A percentile compares a stretch with the other conserved stretches of the same genome.
These are phyloP conservation scores for Monilinia vaccinii-corymbosi DNA, from an alignment of 2,329 filamentous ascomycete species.

Conservation along the genomic window DNA sequence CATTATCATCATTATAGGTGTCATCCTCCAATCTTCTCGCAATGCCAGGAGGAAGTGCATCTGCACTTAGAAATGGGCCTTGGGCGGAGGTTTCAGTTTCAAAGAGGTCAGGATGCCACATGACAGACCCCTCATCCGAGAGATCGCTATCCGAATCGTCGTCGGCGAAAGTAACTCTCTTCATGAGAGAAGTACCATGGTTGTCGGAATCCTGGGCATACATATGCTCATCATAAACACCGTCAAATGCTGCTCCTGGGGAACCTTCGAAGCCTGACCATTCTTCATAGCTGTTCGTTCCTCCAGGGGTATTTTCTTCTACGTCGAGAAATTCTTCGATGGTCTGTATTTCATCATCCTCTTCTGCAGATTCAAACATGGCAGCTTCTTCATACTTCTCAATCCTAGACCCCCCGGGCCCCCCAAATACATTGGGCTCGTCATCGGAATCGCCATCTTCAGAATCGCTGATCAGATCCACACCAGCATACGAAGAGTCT, in stretches of 20 bases:
- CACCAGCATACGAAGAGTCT: conserved; percentile 63
- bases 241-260: not conserved
- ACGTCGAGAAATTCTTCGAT: not conserved
- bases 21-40: conserved; percentile 6
- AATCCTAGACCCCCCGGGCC: conserved; percentile 55
- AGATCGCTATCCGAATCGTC: not conserved
- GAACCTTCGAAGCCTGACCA: conserved; percentile 3
- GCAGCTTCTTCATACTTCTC: conserved; percentile 34
- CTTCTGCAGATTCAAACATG: conserved; percentile 47
- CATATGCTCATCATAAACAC: not conserved
- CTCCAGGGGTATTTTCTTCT: not conserved
- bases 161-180: not conserved
- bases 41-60: conserved; percentile 2
- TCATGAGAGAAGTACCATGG: not conserved
- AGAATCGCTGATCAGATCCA: conserved; percentile 71
- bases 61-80: conserved; percentile 2
- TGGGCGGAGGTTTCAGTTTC: not conserved
- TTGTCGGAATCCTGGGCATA: not conserved
- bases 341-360: conserved; percentile 13
- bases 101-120: conserved; percentile 6
- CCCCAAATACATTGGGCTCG: conserved; percentile 61
- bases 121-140: conserved; percentile 1
- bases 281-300: not conserved
- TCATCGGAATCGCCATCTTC: conserved; percentile 49
- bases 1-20: conserved; percentile 5